Base-by-base conservation (phyloP, 2,329 filamentous ascomycete species). In the Teratosphaeria destructans region DNA sequence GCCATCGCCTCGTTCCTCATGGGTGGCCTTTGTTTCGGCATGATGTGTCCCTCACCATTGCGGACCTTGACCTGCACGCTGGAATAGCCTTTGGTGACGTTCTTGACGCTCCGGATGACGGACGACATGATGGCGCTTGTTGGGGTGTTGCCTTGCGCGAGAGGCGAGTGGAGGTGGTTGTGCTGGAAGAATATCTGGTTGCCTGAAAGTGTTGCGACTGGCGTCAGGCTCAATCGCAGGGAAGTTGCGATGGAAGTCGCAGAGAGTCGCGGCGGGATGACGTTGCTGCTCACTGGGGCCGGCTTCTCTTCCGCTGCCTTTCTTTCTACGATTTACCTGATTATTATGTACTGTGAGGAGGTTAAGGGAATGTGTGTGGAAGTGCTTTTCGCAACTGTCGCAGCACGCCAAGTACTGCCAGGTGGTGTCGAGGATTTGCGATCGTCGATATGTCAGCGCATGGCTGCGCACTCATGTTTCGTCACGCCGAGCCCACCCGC, bases 71-170 rank as follows among this genome's bases (percentile, higher is more conserved):
- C 90, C 81, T 99, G 93, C 70, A 95, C 90, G 66, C 83, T 86
- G 39, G 93, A 96, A 75, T 99, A 99, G 69, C 94, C 94, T 80
- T 97, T 99, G 75, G 94, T 97, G 77, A 99, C 93, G 81, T 97
- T 99, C 81, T 96, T 97, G 71, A 97, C 92, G 74, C 90, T 95
- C 77, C 94, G 85, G 74, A 97, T 90, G 74, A 97, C 91, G 79
- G 95, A 95, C 61, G 93, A 96, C 94, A 99, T 99, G n/a, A 58
- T 65, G 61, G 57, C 63, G 62, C 34, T n/a, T n/a, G 14, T 7
- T 3, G 14, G 8, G 14, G 16, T 56, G 32, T 27, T 37, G 55
- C 55, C 27, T 32, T 32, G 34, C 11, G 23, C 52, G 12, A 11
- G 23, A 26, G 3, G 53, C 27, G 53, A 12, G n/a, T 29, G 5